Evolutionary conservation across 2,329 filamentous ascomycete species (phyloP).

Genomic region (Fusarium fujikuroi): DNA sequence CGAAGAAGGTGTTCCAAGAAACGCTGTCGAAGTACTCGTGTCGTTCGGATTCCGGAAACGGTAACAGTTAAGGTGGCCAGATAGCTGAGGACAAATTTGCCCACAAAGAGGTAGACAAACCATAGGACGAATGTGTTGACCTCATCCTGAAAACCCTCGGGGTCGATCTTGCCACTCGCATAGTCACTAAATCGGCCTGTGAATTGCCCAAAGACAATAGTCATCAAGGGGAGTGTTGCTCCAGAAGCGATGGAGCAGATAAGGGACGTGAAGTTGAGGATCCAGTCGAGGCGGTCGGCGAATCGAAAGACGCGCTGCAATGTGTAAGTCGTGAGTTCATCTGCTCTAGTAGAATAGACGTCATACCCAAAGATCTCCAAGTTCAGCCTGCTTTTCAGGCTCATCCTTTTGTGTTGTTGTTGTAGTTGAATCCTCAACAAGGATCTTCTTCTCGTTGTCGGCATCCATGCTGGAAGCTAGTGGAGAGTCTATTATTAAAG

Average conservation of each 20-base stretch:
- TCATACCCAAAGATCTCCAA: slow-evolving; percentile 23
- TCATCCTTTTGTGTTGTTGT: slow-evolving; percentile 7
- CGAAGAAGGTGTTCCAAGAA: slow-evolving; percentile 23
- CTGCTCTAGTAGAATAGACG: accelerated
- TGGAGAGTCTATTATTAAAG: neutral
- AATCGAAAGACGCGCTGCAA: slow-evolving; percentile 24
- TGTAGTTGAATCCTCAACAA: slow-evolving; percentile 4
- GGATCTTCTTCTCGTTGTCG: slow-evolving; percentile 7
- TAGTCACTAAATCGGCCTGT: slow-evolving; percentile 25
- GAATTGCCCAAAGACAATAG: slow-evolving; percentile 28
- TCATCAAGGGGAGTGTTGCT: slow-evolving; percentile 26
- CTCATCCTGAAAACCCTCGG: slow-evolving; percentile 5
- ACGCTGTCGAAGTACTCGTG: slow-evolving; percentile 14
- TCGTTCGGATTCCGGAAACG: slow-evolving; percentile 26
- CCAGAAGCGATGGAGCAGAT: slow-evolving; percentile 23
- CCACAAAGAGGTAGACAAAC: slow-evolving; percentile 34
- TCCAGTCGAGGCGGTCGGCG: slow-evolving; percentile 30
- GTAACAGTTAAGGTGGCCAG: slow-evolving; percentile 10
- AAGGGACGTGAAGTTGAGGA: slow-evolving; percentile 17
- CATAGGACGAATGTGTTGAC: slow-evolving; percentile 25
- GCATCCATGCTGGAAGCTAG: neutral
- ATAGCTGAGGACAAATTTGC: slow-evolving; percentile 25
- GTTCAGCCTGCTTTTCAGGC: neutral
- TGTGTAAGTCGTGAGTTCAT: neutral
- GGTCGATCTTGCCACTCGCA: slow-evolving; percentile 1